These are phyloP conservation scores for Ogataea minuta DNA, from an alignment of 805 yeast species.

Conservation along the genomic window DNA sequence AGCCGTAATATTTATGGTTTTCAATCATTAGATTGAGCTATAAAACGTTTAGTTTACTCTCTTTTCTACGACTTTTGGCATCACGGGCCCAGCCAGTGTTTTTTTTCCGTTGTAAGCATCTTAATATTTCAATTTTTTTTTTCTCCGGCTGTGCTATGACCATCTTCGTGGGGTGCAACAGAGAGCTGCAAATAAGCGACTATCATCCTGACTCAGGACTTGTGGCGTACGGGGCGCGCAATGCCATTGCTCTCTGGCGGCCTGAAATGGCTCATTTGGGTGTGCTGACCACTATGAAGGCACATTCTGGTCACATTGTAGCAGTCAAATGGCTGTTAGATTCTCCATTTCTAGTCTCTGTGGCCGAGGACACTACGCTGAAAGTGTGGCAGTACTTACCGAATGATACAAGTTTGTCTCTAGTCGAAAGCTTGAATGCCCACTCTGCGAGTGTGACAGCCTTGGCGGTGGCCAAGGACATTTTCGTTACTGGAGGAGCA, in stretches of 20 bases:
- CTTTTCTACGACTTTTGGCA: background rate
- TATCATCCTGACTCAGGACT: slow-evolving; percentile 37
- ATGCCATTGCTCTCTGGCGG: slow-evolving; percentile 50
- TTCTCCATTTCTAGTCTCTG: slow-evolving; percentile 49
- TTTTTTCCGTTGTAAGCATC: background rate
- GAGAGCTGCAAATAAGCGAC: slow-evolving; percentile 60
- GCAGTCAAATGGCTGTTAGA: slow-evolving; percentile 58
- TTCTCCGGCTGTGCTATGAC: slow-evolving; percentile 28
- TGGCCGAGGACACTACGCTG: slow-evolving; percentile 65
- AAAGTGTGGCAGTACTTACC: slow-evolving; percentile 52
- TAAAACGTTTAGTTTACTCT: too few species aligned
- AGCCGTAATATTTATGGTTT: too few species aligned
- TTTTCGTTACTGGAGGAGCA: slow-evolving; percentile 63
- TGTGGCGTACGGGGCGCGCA: slow-evolving; percentile 73
- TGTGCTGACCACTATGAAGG: slow-evolving; percentile 53
- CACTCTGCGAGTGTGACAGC: slow-evolving; percentile 55
- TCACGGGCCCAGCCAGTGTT: background rate
- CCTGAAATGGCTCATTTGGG: slow-evolving; percentile 38
- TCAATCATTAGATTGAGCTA: too few species aligned
- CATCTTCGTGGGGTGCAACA: slow-evolving; percentile 70
- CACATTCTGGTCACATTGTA: slow-evolving; percentile 62
- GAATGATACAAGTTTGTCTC: slow-evolving; percentile 26
- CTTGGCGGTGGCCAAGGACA: slow-evolving; percentile 40
- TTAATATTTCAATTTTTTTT: background rate
- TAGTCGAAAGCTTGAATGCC: slow-evolving; percentile 35